Conservation (phyloP, 495 filamentous ascomycete species). For the Talaromyces proteolyticus region DNA sequence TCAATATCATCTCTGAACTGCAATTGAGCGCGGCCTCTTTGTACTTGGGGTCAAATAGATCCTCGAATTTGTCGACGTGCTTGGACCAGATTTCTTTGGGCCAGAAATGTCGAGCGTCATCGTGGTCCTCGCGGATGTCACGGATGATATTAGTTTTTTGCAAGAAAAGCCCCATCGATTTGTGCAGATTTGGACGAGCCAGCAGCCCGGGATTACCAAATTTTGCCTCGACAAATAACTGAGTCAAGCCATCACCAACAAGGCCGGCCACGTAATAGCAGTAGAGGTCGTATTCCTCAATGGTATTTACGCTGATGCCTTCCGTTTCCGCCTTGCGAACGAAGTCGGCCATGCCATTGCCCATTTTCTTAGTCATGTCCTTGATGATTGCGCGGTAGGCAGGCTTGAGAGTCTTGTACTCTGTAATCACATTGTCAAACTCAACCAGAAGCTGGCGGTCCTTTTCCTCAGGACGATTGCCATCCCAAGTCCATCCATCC, state of each 20-base stretch:
- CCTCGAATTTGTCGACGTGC: slow-evolving; percentile 81
- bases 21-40: slow-evolving; percentile 76
- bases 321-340: slow-evolving; percentile 75
- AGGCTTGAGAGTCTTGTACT: slow-evolving; percentile 86
- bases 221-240: slow-evolving; percentile 80
- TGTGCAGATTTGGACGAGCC: slow-evolving; percentile 71
- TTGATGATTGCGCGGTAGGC: slow-evolving; percentile 81
- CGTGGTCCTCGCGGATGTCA: slow-evolving; percentile 83
- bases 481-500: slow-evolving; percentile 85
- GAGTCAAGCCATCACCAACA: slow-evolving; percentile 88
- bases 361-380: slow-evolving; percentile 94
- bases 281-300: slow-evolving; percentile 88
- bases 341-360: slow-evolving; percentile 97
- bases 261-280: slow-evolving; percentile 97
- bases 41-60: slow-evolving; percentile 80
- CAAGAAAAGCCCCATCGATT: slow-evolving; percentile 94
- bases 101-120: slow-evolving; percentile 86
- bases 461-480: slow-evolving; percentile 87
- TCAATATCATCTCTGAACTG: slow-evolving; percentile 90
- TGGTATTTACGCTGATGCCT: slow-evolving; percentile 69
- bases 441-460: slow-evolving; percentile 87
- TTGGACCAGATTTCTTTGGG: slow-evolving; percentile 95
- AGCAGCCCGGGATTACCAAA: slow-evolving; percentile 83
- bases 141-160: slow-evolving; percentile 99
- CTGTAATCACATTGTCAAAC: slow-evolving; percentile 78